phyloP scores from a whole-genome alignment of 768 basidiomycete species.

The Hericium erinaceus region DNA sequence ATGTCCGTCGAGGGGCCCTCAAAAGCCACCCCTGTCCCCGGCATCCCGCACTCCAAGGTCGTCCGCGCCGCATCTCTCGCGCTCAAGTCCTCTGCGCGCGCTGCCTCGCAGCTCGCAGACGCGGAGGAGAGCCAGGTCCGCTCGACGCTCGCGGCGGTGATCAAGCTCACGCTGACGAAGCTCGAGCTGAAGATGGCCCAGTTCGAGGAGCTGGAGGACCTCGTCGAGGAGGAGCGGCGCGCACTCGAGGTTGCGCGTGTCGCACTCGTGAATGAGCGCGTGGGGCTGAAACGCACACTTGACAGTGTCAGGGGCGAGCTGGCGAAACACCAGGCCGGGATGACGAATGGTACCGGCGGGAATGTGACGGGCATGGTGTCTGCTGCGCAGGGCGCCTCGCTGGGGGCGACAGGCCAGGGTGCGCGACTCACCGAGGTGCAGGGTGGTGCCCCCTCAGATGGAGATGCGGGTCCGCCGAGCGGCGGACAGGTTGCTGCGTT shows the following conservation, averaged over 20 bases:
- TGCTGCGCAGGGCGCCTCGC: slow-evolving; percentile 24
- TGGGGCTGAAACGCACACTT: slow-evolving; percentile 60
- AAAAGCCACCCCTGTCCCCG: slow-evolving; percentile 22
- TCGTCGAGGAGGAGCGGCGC: slow-evolving; percentile 85
- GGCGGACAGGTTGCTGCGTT: slow-evolving; percentile 50
- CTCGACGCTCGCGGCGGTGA: slow-evolving; percentile 62
- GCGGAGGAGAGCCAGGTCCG: slow-evolving; percentile 80
- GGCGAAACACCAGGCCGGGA: slow-evolving; percentile 35
- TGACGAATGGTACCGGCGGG: slow-evolving; percentile 13
- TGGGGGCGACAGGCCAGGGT: slow-evolving; percentile 57
- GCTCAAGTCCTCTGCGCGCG: slow-evolving; percentile 80
- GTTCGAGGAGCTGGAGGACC: slow-evolving; percentile 89
- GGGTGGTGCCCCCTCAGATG: slow-evolving; percentile 34
- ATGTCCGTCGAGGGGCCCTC: slow-evolving; percentile 41
- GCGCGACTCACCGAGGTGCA: slow-evolving; percentile 45
- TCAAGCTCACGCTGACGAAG: slow-evolving; percentile 57
- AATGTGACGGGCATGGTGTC: slow-evolving; percentile 19
- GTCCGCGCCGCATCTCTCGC: slow-evolving; percentile 81
- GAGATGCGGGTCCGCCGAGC: slow-evolving; percentile 42
- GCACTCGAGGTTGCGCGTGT: slow-evolving; percentile 76
- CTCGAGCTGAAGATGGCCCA: slow-evolving; percentile 91
- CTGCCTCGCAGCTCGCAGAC: slow-evolving; percentile 70
- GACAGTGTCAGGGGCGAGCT: slow-evolving; percentile 61
- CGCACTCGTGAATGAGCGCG: slow-evolving; percentile 70
- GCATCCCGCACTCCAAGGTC: slow-evolving; percentile 63